Evolutionary conservation across 1,139 yeast genomes (phyloP), one percentile per base, ranked within the genome.

Genomic region (Zygoascus sp.): DNA sequence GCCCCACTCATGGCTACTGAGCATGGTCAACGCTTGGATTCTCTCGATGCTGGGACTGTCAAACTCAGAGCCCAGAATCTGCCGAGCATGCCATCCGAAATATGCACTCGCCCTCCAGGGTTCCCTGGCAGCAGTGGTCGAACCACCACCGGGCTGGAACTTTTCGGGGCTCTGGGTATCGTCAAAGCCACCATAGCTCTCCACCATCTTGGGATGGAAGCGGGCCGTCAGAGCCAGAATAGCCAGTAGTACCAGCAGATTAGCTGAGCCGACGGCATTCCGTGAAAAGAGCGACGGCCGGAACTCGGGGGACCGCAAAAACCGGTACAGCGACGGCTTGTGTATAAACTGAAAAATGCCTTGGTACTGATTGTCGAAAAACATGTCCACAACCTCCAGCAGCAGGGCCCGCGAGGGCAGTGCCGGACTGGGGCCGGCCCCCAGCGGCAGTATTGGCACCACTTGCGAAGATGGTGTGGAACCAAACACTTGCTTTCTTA

Each of bases 1-100:
- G 2, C 51, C 51, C 51, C 51, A 48, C 32, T 48, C 51, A 42
- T 48, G 51, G 21, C 51, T 48, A 23, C 51, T 48, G 13, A 48
- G 50, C 51, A 48, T 48, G 11, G 40, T 42, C 22, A 48, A 32
- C 8, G 51, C 51, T 36, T 48, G 51, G 16, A 48, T 40, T 25
- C 45, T 22, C 16, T 47, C 47, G 5, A 47, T 20, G 30, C 42
- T 34, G 10, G 51, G 51, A 11, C 43, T 11, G 34, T 46, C 51
- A 39, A 48, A 43, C 17, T 40, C 32, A 19, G 27, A 13, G 6
- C 38, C 23, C 13, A 48, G 34, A 10, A 42, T 28, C 4, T 34
- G 43, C 32, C 50, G 17, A 6, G 51, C 51, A 43, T 48, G 50
- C 50, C 50, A 48, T 16, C 50, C 51, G 39, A 48, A 48, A 40